Evolutionary conservation across 2,329 filamentous ascomycete genomes (phyloP), one percentile per base, ranked within the genome.

Genomic region (Metarhizium humberi): DNA sequence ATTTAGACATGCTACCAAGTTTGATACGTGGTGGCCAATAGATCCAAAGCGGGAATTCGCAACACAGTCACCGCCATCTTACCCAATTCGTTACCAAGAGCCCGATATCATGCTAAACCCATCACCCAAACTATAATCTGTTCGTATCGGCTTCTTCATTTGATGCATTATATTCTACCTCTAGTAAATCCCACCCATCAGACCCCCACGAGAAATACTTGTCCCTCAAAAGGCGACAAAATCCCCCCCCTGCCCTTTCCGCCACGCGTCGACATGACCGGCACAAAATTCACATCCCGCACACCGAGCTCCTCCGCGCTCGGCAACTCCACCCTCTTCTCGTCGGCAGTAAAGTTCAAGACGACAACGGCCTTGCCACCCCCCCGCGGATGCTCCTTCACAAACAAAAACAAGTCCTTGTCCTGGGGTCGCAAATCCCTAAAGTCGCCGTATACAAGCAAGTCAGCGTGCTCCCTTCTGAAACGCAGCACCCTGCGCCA

Each of bases 391-490:
- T 61, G 57, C 57, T 69, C 64, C 54, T 72, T 71, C 0, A 68
- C 46, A 54, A 70, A 70, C 2, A 61, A 53, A 32, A 65, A 69
- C 1, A 61, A 47, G 8, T 66, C 55, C 16, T 55, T 38, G 16
- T 71, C 63, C 0, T 64, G 62, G 0, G 58, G 49, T 2, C 62
- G 53, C 3, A 72, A 8, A 0, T 58, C 58, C 25, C 57, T 59
- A 47, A 70, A 71, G 46, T 71, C 67, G 16, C 69, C 68, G 46
- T 72, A 71, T 0, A 71, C 69, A 11, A 66, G 53, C 1, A 71
- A 43, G 40, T 70, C 67, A 1, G 62, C 61, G 42, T 71, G 63
- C 52, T 71, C 62, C 7, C 60, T 62, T 43, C 69, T 59, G 53
- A 69, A 68, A 1, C 34, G 57, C 1, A 67, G 55, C 55, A 63